Evolutionary conservation across 768 basidiomycete genomes (phyloP), one percentile per base, ranked within the genome.

Genomic region (Ephemerocybe angulata): DNA sequence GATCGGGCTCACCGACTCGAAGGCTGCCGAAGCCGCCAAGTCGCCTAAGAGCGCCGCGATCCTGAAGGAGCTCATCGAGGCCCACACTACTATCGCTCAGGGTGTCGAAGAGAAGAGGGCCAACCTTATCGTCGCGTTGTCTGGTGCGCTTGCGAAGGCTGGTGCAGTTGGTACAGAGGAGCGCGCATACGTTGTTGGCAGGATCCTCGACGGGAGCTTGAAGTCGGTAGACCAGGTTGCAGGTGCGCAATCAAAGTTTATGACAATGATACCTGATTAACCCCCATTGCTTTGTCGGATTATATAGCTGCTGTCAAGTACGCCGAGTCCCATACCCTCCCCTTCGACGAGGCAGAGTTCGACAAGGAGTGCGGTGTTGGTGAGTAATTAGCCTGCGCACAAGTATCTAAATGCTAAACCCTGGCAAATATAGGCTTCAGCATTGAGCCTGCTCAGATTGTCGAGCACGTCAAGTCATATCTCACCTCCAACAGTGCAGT

Each of bases 331-430:
- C 79, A 85, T 60, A 69, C 78, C 21, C 50, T 74, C 1, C 86
- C 93, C 0, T 72, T 91, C 31, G 75, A 93, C 60, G 80, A 83
- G 12, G 70, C 63, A 11, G 85, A 85, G 38, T 96, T 98, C 64
- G 80, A 94, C 63, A 74, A 79, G 58, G 75, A 82, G 11, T 93
- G 91, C 66, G 96, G 96, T 58, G 86, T 98, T 56, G 96, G 96
- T 93, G 58, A 62, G 91, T 71, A 12, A 35, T 28, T 28, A 33
- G 10, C 44, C 31, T 21, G 12, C 41, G 17, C 33, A 17, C 3
- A 52, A 50, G n/a, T 41, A 29, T 35, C 6, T 35, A n/a, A 35
- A 44, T 6, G 19, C 58, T 54, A 19, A 46, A 19, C 30, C 44
- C 21, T 54, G 29, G 19, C 43, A n/a, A n/a, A 24, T 52, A 27